Evolutionary conservation across 371 early-diverging fungal genomes (phyloP).

Genomic region (Mucor lusitanicus): DNA sequence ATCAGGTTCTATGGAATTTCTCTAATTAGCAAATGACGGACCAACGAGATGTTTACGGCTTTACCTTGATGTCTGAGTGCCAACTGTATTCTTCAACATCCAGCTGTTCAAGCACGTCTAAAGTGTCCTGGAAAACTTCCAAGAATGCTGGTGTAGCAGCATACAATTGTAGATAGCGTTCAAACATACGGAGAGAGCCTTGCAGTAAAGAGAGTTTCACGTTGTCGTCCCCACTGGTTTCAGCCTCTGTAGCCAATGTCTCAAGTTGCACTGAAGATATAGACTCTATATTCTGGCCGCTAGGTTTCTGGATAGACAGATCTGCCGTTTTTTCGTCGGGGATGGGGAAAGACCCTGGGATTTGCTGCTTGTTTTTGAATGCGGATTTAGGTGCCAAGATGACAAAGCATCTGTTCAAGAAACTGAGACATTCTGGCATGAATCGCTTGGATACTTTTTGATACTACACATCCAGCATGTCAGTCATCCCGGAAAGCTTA

Average conservation of each 20-base stretch:
- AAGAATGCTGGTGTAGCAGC: conserved; percentile 59
- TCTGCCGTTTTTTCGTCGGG: conserved; percentile 21
- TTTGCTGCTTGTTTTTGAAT: conserved; percentile 23
- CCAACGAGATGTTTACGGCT: not conserved
- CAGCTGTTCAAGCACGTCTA: conserved; percentile 33
- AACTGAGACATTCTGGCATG: conserved; percentile 84
- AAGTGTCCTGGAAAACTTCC: conserved; percentile 60
- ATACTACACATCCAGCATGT: conserved; percentile 39
- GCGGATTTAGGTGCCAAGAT: conserved; percentile 52
- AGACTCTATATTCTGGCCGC: conserved; percentile 21
- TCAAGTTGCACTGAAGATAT: conserved; percentile 26
- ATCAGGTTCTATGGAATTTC: not conserved
- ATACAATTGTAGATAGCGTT: conserved; percentile 56
- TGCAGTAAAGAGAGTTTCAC: conserved; percentile 38
- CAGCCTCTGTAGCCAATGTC: conserved; percentile 23
- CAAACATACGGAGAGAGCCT: conserved; percentile 47
- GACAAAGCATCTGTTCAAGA: conserved; percentile 56
- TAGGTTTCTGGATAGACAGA: conserved; percentile 39
- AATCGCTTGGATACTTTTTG: conserved; percentile 79
- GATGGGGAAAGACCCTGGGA: conserved; percentile 59
- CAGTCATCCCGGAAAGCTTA: not conserved
- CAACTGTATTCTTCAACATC: conserved; percentile 22
- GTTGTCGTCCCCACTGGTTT: conserved; percentile 12
- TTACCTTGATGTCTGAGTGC: conserved; percentile 42
- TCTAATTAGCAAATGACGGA: not conserved